A percentile compares a stretch with the other conserved stretches of the same genome.
Conservation (phyloP, 1,284 basidiomycete species). For the Calocybe gambosa region DNA sequence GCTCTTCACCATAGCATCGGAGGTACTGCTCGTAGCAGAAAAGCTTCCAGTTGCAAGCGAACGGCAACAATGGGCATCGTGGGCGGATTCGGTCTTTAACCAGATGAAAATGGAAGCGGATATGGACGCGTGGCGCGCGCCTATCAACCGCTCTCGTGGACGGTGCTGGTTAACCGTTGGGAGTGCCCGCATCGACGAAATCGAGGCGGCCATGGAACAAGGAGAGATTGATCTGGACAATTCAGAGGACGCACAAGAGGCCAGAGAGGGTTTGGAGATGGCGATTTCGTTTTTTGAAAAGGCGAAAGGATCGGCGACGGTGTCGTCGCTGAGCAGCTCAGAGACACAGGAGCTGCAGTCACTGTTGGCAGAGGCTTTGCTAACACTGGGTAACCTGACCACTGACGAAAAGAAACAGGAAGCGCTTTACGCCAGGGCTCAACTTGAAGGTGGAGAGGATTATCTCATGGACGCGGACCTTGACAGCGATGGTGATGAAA, state of each 20-base stretch:
- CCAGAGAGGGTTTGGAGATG: conserved; percentile 40
- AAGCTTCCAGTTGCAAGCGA: conserved; percentile 38
- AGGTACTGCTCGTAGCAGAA: conserved; percentile 55
- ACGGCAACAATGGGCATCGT: conserved; percentile 49
- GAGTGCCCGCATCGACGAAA: conserved; percentile 43
- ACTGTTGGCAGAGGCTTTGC: conserved; percentile 46
- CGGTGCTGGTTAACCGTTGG: conserved; percentile 52
- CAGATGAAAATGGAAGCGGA: conserved; percentile 59
- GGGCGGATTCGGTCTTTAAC: conserved; percentile 53
- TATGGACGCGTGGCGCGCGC: conserved; percentile 39
- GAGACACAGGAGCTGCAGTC: conserved; percentile 31
- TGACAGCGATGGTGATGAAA: conserved; percentile 18
- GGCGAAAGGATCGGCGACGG: conserved; percentile 31
- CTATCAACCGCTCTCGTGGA: conserved; percentile 42
- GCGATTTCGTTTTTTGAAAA: conserved; percentile 50
- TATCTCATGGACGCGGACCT: conserved; percentile 18
- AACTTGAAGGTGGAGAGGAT: conserved; percentile 39
- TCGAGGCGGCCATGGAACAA: conserved; percentile 42
- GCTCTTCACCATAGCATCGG: conserved; percentile 53
- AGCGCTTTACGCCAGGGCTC: conserved; percentile 41
- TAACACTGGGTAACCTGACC: conserved; percentile 53
- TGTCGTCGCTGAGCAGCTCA: conserved; percentile 19
- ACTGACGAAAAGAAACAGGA: conserved; percentile 41
- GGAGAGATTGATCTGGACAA: conserved; percentile 36
- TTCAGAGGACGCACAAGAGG: conserved; percentile 44